These are phyloP conservation scores for Zarea fungicola DNA, from an alignment of 2,329 filamentous ascomycete genomes.

Conservation along the genomic window DNA sequence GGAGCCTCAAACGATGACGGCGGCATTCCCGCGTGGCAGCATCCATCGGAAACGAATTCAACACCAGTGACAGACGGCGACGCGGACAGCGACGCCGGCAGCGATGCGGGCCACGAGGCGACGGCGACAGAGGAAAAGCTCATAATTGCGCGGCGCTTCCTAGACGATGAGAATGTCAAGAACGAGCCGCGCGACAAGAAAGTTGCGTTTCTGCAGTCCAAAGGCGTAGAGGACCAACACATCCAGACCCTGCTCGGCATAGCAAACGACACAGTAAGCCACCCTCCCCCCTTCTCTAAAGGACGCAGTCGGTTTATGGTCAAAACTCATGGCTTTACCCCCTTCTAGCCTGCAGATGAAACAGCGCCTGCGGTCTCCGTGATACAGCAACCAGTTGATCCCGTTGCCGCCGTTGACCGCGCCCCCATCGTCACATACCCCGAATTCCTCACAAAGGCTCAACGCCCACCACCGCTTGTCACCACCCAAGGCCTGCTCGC, in stretches of 20 bases:
- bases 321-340: too few relatives aligned
- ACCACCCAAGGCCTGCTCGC: conserved; percentile 55
- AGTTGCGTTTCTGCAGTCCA: conserved; percentile 68
- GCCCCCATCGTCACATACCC: conserved; percentile 64
- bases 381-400: conserved; percentile 20
- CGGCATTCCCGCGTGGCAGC: conserved; percentile 30
- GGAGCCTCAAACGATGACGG: conserved; percentile 22
- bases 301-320: too few relatives aligned
- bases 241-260: conserved; percentile 60
- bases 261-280: conserved; percentile 12
- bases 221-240: conserved; percentile 63
- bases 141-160: conserved; percentile 69
- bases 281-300: not conserved
- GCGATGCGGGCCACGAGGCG: too few relatives aligned
- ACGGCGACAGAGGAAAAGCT: conserved; percentile 25
- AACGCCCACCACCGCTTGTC: conserved; percentile 55
- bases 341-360: not conserved
- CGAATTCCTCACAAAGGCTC: conserved; percentile 58
- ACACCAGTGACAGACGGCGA: not conserved
- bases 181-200: conserved; percentile 68
- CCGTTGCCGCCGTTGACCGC: conserved; percentile 34
- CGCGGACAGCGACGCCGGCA: conserved; percentile 13
- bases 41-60: conserved; percentile 6
- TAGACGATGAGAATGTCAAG: conserved; percentile 68
- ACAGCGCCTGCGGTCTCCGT: conserved; percentile 16